Percentiles rank a stretch among this genome's conserved stretches.
Evolutionary conservation across 352 stramenopile species (phyloP).

Genomic region (Phytophthora podocarpi): DNA sequence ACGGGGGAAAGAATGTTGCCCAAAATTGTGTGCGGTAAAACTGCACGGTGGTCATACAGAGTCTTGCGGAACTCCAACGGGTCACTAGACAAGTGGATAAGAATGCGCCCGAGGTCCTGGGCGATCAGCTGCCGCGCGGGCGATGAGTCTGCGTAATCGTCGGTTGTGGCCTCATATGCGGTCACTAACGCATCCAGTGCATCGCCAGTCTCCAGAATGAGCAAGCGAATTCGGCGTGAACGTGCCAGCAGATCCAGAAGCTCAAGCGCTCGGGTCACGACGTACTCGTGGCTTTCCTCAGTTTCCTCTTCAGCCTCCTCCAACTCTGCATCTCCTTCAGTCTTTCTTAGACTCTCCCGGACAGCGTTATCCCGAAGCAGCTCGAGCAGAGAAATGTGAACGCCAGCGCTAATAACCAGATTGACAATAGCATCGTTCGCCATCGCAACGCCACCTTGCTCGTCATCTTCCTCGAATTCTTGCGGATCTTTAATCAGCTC

Average conservation of each 20-base stretch:
- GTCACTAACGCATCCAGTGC: constrained; percentile 59
- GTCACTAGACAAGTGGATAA: constrained; percentile 76
- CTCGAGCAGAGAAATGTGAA: constrained; percentile 73
- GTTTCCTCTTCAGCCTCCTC: constrained; percentile 23
- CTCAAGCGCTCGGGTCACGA: constrained; percentile 44
- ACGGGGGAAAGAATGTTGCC: constrained; percentile 64
- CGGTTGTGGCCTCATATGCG: constrained; percentile 55
- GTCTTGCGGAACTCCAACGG: constrained; percentile 83
- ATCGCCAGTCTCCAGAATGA: constrained; percentile 69
- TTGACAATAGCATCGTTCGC: constrained; percentile 68
- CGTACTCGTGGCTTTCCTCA: constrained; percentile 35
- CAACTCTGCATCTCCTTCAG: constrained; percentile 8
- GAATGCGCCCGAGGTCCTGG: constrained; percentile 53
- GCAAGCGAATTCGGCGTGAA: constrained; percentile 66
- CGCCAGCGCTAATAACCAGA: constrained; percentile 66
- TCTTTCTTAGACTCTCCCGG: constrained; percentile 27
- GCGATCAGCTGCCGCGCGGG: constrained; percentile 46
- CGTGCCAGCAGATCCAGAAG: constrained; percentile 58
- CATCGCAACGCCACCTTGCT: constrained; percentile 43
- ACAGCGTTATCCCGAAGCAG: constrained; percentile 49
- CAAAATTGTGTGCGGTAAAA: constrained; percentile 63
- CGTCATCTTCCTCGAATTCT: constrained; percentile 29
- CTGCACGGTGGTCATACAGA: constrained; percentile 67
- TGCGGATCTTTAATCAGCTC: constrained; percentile 53
- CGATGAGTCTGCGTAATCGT: constrained; percentile 42